Percentiles rank a stretch among this genome's conserved stretches.
Evolutionary conservation across 2,329 filamentous ascomycete species (phyloP).

Genomic region (Neopestalotiopsis rosae): DNA sequence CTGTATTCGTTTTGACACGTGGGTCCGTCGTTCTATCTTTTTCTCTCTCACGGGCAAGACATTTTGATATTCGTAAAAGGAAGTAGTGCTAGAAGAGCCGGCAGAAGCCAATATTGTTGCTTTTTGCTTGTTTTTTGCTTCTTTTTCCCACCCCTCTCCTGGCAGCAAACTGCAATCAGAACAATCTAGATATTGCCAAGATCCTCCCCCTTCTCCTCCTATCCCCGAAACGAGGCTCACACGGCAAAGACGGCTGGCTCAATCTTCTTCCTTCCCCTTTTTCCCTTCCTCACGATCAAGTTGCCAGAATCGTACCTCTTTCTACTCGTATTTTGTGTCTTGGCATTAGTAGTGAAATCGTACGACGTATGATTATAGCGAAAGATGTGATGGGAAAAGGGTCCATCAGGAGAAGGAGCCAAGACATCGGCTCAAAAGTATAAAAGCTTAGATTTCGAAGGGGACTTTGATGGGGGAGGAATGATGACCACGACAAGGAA

Average conservation of each 20-base stretch:
- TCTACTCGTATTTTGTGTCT: neutral
- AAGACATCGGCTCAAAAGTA: neutral
- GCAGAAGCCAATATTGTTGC: neutral
- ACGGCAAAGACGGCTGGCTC: neutral
- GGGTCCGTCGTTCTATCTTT: neutral
- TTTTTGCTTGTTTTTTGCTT: no score
- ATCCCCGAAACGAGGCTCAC: neutral
- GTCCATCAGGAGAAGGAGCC: neutral
- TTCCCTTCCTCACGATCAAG: neutral
- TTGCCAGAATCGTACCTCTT: neutral
- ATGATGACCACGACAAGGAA: neutral
- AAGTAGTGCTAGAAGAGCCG: neutral
- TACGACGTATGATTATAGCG: neutral
- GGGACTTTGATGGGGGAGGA: no score
- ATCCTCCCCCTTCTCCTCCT: neutral
- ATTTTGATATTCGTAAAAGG: neutral
- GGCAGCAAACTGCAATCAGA: no score
- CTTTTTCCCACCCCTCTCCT: no score
- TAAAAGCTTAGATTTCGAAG: no score
- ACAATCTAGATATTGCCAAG: no score
- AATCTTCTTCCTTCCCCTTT: neutral
- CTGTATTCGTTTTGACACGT: neutral
- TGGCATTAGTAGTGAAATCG: constrained; percentile 3
- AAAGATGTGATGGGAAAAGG: neutral
- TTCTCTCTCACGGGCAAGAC: neutral